Conservation (phyloP, 176 grass and related monocot genomes). For the Tillandsia fasciculata region DNA sequence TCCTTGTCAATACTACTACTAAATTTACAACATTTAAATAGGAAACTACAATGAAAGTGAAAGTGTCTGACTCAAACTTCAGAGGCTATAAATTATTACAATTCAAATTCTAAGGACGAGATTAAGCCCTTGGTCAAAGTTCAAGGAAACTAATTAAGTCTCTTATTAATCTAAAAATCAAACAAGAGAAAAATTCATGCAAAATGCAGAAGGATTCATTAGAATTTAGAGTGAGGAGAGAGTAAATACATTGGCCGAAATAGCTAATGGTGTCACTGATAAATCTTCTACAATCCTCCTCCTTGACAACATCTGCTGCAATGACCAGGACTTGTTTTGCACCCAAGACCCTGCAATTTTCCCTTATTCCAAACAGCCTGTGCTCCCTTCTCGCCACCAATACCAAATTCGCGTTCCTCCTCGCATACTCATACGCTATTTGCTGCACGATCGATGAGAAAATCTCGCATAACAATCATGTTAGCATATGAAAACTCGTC, state of each 20-base stretch:
- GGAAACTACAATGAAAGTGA: too few relatives aligned
- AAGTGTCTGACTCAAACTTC: too few relatives aligned
- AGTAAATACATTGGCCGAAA: slow-evolving; percentile 61
- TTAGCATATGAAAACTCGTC: too few relatives aligned
- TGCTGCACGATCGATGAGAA: slow-evolving; percentile 30
- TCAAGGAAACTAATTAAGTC: too few relatives aligned
- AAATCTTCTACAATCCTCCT: slow-evolving; percentile 73
- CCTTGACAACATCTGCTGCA: slow-evolving; percentile 80
- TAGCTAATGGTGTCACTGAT: slow-evolving; percentile 63
- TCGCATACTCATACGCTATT: slow-evolving; percentile 85
- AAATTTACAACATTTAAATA: too few relatives aligned
- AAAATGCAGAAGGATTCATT: not conserved
- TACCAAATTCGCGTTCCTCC: slow-evolving; percentile 59
- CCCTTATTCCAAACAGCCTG: slow-evolving; percentile 58
- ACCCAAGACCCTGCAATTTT: slow-evolving; percentile 52
- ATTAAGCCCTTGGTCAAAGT: too few relatives aligned
- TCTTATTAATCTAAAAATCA: too few relatives aligned
- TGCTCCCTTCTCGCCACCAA: slow-evolving; percentile 82
- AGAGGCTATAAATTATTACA: too few relatives aligned
- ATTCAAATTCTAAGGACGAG: too few relatives aligned
- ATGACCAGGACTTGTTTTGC: slow-evolving; percentile 71
- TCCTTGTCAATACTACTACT: too few relatives aligned
- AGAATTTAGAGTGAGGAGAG: not conserved
- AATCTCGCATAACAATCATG: not conserved
- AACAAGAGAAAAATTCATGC: not conserved